phyloP scores from a whole-genome alignment of 2,329 filamentous ascomycete genomes.

The Raffaelea deltoideospora region DNA sequence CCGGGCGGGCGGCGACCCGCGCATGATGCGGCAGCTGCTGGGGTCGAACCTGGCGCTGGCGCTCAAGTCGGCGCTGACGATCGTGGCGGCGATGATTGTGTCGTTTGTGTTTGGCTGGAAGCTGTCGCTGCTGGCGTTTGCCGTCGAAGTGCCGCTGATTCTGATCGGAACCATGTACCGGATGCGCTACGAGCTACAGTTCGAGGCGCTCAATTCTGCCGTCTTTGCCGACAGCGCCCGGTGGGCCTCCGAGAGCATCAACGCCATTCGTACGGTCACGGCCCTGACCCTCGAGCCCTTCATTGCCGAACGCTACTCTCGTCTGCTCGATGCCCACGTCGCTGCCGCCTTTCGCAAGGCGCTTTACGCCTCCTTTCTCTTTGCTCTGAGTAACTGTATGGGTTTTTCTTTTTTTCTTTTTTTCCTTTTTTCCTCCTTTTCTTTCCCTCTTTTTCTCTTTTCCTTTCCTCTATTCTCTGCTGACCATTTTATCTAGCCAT shows the following conservation, averaged over 20 bases:
- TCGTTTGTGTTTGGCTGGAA: constrained; percentile 66
- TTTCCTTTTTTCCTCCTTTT: background rate
- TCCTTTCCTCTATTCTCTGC: background rate
- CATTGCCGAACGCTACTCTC: constrained; percentile 46
- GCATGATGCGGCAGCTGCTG: constrained; percentile 46
- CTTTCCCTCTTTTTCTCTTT: background rate
- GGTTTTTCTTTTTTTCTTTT: background rate
- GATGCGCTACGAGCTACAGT: constrained; percentile 41
- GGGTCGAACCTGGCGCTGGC: constrained; percentile 49
- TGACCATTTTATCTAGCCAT: constrained; percentile 18
- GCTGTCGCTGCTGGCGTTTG: constrained; percentile 50
- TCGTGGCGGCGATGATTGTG: constrained; percentile 50
- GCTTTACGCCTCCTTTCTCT: constrained; percentile 46
- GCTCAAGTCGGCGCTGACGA: constrained; percentile 46
- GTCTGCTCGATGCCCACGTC: constrained; percentile 44
- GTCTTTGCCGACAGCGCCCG: constrained; percentile 59
- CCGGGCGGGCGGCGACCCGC: constrained; percentile 38
- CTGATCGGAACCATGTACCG: constrained; percentile 33
- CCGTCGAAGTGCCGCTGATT: constrained; percentile 39
- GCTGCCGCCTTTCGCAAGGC: constrained; percentile 43
- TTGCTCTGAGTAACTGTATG: constrained; percentile 52
- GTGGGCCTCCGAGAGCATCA: constrained; percentile 60
- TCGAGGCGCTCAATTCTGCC: constrained; percentile 51
- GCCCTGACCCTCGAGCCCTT: constrained; percentile 54
- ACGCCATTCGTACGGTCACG: constrained; percentile 58